Evolutionary conservation across 2,329 filamentous ascomycete species (phyloP), one percentile per base, ranked within the genome.

Genomic region (Orbilia oligospora): DNA sequence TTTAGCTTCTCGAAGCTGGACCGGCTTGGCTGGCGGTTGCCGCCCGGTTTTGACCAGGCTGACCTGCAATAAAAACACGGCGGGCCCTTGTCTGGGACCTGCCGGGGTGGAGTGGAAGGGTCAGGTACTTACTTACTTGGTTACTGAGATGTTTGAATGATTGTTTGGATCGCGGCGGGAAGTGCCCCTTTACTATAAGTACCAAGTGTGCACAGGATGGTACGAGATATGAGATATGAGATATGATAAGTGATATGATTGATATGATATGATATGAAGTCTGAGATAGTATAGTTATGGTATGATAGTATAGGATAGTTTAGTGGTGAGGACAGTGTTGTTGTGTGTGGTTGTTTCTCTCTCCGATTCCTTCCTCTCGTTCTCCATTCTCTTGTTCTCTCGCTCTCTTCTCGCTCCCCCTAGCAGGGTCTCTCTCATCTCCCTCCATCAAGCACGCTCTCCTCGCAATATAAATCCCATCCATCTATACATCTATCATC

Each of bases 1-100:
- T 58, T 30, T n/a, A 46, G 44, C 44, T 58, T 58, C 53, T 58
- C 30, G 53, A 58, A 58, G 53, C 53, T 46, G 44, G 53, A 38
- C 53, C 24, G 53, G 53, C 53, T 58, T 58, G 53, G 53, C 53
- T 58, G 53, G 53, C 30, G 53, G 53, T 58, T 58, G 30, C 53
- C 53, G 30, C 53, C 53, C 53, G 53, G 38, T 58, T 58, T n/a
- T n/a, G n/a, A 30, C 53, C 53, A 58, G 48, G 20, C 20, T 51
- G 48, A 51, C 44, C n/a, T 46, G 22, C 53, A 58, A 58, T 36
- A 36, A 36, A n/a, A 58, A 38, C 27, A 38, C 16, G 53, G n/a
- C n/a, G n/a, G n/a, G 53, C 53, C 53, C 53, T 58, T 58, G 53
- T 58, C 53, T 58, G 53, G 53, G 53, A 55, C 14, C 16, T 55